Evolutionary conservation across 2,329 filamentous ascomycete genomes (phyloP), one percentile per base, ranked within the genome.

Genomic region (Neoascochyta sp.): DNA sequence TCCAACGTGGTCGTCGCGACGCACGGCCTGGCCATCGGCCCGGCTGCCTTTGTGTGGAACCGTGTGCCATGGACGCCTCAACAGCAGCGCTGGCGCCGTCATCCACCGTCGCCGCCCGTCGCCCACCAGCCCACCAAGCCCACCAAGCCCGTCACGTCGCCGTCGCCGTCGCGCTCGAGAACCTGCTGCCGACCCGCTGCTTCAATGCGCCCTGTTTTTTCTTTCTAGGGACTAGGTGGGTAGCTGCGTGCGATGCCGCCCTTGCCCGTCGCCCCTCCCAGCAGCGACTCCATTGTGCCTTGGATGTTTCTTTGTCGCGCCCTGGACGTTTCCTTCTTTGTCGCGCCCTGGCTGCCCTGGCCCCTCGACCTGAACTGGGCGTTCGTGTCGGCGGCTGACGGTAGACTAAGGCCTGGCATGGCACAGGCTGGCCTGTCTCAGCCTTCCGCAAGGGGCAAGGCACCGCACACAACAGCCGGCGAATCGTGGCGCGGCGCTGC

Each of bases 351-450:
- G n/a, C n/a, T n/a, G n/a, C n/a, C n/a, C n/a, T n/a, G n/a, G n/a
- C n/a, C n/a, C n/a, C n/a, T n/a, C n/a, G n/a, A 7, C 7, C 18
- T 10, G 18, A 20, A 7, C 18, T 10, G 7, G 18, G 7, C 18
- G 7, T 20, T 7, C 18, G 18, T 20, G 18, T 10, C 18, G 18
- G 18, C 7, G 18, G 18, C 10, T 20, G 18, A 20, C 7, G 18
- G 7, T 10, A 40, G 41, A 39, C 28, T 45, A 44, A 50, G 22
- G 28, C 35, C 29, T 29, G 27, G 22, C 22, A 36, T 33, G 24
- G 29, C 40, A 24, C 40, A 37, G 34, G 39, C 47, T 47, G 39
- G 32, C 29, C 27, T 37, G 53, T 57, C 55, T 59, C 52, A 57
- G 26, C 16, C 27, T 21, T 35, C 52, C 45, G 42, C 40, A 52